Evolutionary conservation across 176 grass and related monocot genomes (phyloP).

Genomic region (Elaeis guineensis): DNA sequence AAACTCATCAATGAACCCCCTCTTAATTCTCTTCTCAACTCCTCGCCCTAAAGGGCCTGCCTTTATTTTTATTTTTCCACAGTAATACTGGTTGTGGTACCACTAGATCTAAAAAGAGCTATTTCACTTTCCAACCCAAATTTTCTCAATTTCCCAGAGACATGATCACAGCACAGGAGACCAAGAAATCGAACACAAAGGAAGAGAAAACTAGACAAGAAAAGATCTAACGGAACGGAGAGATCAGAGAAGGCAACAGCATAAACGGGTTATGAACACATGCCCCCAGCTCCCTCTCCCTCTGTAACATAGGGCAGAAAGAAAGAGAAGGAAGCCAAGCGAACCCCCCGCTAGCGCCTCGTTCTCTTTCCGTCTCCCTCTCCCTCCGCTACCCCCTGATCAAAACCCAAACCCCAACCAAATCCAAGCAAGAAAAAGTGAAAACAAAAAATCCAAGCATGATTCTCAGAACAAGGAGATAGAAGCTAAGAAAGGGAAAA

Average conservation of each 20-base stretch:
- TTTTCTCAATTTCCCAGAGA: neutral
- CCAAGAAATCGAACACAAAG: neutral
- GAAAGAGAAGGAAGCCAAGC: constrained; percentile 23
- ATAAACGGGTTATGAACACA: constrained; percentile 5
- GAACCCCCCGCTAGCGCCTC: constrained; percentile 1
- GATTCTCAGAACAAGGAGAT: neutral
- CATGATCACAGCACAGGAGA: constrained; percentile 1
- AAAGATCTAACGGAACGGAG: constrained; percentile 4
- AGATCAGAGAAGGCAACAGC: neutral
- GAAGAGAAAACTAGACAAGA: neutral
- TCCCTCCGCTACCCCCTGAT: neutral
- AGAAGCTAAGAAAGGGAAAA: neutral
- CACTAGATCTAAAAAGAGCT: neutral
- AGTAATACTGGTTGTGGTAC: too few species aligned
- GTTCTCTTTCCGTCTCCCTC: constrained; percentile 9
- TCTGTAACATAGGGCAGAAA: neutral
- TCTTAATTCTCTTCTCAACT: constrained; percentile 1
- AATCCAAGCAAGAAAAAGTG: neutral
- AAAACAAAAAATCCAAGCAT: neutral
- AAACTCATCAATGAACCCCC: constrained; percentile 12
- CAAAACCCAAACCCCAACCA: constrained; percentile 7
- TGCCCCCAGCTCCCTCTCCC: neutral
- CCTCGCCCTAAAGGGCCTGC: neutral
- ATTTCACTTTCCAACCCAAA: neutral
- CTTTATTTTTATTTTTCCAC: too few species aligned